Evolutionary conservation across 805 yeast species (phyloP).

Genomic region (Schwanniomyces occidentalis): DNA sequence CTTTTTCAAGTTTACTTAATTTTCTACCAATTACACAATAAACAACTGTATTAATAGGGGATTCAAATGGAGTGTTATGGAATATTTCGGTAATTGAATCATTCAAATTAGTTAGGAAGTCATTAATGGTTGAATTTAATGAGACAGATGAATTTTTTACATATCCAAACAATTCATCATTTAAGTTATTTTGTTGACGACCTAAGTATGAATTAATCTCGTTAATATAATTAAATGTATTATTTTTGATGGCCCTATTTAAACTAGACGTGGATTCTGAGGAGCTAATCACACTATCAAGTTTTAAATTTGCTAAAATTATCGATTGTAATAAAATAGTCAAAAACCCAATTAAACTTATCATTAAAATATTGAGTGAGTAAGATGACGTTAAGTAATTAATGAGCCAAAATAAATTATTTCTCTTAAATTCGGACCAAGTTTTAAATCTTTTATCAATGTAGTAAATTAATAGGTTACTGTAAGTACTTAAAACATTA

Average conservation of each 20-base stretch:
- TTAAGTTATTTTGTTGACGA: conserved; percentile 51
- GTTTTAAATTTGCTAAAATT: conserved; percentile 31
- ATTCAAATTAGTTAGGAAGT: conserved; percentile 61
- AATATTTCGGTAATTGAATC: conserved; percentile 58
- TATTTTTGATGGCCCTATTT: conserved; percentile 5
- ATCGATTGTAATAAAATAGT: conserved; percentile 55
- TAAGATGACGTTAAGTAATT: conserved; percentile 54
- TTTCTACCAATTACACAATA: conserved; percentile 81
- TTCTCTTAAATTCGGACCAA: conserved; percentile 6
- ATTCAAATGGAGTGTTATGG: conserved; percentile 64
- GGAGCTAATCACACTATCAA: not conserved
- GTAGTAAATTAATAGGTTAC: conserved; percentile 13
- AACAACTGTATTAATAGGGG: conserved; percentile 65
- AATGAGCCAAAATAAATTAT: conserved; percentile 39
- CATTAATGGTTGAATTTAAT: conserved; percentile 59
- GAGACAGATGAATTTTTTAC: conserved; percentile 55
- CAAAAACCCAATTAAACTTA: conserved; percentile 59
- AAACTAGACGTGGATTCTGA: not conserved
- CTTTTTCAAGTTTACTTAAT: conserved; percentile 61
- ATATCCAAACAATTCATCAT: conserved; percentile 67
- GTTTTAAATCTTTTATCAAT: conserved; percentile 9
- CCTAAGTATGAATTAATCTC: conserved; percentile 55
- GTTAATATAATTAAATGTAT: conserved; percentile 10
- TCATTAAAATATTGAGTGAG: conserved; percentile 48
- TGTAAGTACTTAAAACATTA: conserved; percentile 14